Evolutionary conservation across 352 stramenopile species (phyloP).

Genomic region (Phytophthora sp.): DNA sequence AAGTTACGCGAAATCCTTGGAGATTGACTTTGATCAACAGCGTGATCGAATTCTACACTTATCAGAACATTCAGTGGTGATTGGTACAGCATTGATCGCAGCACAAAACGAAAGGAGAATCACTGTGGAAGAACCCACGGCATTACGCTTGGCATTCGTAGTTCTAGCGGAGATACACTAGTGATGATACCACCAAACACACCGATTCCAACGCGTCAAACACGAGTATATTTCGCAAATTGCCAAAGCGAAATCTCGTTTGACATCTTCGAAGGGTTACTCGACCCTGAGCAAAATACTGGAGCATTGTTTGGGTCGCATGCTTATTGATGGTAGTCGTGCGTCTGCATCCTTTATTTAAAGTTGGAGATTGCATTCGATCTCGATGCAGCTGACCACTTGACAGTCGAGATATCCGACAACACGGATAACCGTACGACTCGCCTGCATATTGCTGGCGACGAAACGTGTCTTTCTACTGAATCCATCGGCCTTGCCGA

Average conservation of each 20-base stretch:
- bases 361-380: conserved; percentile 45
- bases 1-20: conserved; percentile 28
- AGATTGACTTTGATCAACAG: conserved; percentile 20
- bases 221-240: conserved; percentile 41
- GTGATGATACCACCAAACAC: conserved; percentile 31
- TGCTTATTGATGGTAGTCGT: conserved; percentile 32
- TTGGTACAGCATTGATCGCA: conserved; percentile 27
- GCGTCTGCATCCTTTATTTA: conserved; percentile 31
- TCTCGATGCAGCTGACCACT: conserved; percentile 16
- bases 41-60: conserved; percentile 13
- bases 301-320: conserved; percentile 29
- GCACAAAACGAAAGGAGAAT: background rate
- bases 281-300: conserved; percentile 10
- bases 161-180: conserved; percentile 31
- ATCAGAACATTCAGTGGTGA: conserved; percentile 18
- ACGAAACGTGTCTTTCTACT: conserved; percentile 36
- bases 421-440: conserved; percentile 26
- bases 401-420: conserved; percentile 33
- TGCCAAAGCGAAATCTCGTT: conserved; percentile 37
- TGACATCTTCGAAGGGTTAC: conserved; percentile 36
- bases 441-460: conserved; percentile 14
- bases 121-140: conserved; percentile 35
- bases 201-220: conserved; percentile 25
- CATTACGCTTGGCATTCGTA: conserved; percentile 43
- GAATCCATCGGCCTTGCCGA: conserved; percentile 31